Conservation (phyloP, 345 rosid species). For the Streptanthus diversifolius region DNA sequence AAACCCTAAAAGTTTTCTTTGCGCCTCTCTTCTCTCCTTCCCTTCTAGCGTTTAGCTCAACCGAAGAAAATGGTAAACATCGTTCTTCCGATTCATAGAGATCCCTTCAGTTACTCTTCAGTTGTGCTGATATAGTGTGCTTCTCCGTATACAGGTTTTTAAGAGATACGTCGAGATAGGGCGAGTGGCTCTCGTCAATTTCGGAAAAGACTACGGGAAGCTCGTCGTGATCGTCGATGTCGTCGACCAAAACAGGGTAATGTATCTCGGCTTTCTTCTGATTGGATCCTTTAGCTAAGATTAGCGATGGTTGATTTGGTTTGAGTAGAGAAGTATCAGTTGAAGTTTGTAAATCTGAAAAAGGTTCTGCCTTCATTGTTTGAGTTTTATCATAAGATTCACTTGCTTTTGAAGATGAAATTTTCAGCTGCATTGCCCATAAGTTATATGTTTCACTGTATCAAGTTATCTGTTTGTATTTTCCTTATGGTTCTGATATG, state of each 20-base stretch:
- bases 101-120: not conserved
- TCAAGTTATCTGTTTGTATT: not conserved
- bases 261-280: not conserved
- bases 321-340: not conserved
- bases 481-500: not conserved
- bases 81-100: not conserved
- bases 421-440: not conserved
- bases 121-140: not conserved
- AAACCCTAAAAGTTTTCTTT: not conserved
- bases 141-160: slow-evolving; percentile 46
- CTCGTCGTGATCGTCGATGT: slow-evolving; percentile 87
- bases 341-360: not conserved
- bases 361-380: not conserved
- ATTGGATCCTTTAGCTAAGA: not conserved
- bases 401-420: not conserved
- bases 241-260: slow-evolving; percentile 73
- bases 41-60: not conserved
- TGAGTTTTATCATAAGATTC: not conserved
- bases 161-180: slow-evolving; percentile 89
- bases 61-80: slow-evolving; percentile 1
- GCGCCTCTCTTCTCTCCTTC: not conserved
- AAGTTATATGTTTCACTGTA: not conserved
- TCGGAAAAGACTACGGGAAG: slow-evolving; percentile 72
- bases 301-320: not conserved
- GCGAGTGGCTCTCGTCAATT: slow-evolving; percentile 76